Conservation (phyloP, 164 flowering plant genomes). For the Cinnamomum chago region DNA sequence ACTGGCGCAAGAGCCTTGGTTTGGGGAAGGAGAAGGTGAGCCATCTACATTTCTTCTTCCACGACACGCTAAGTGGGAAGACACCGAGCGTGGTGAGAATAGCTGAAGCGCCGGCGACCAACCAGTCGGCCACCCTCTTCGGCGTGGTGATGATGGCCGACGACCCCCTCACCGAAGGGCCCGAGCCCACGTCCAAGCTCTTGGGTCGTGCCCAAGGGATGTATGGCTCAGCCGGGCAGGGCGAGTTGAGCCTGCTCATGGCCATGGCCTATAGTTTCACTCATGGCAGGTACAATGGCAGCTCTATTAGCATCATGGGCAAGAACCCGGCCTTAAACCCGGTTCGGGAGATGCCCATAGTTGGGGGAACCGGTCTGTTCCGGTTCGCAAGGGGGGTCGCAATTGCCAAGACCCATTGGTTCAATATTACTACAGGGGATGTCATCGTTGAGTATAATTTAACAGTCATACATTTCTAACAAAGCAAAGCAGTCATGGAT, state of each 20-base stretch:
- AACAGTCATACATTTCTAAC: constrained; percentile 8
- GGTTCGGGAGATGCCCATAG: constrained; percentile 39
- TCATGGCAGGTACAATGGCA: constrained; percentile 24
- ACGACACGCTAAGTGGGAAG: constrained; percentile 3
- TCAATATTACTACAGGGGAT: constrained; percentile 27
- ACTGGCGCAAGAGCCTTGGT: too few relatives aligned
- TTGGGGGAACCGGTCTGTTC: constrained; percentile 43
- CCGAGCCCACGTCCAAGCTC: constrained; percentile 8
- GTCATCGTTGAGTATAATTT: constrained; percentile 32
- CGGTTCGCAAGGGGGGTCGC: constrained; percentile 40
- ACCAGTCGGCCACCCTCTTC: constrained; percentile 3
- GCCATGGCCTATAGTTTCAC: constrained; percentile 3
- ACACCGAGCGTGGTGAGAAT: constrained; percentile 2
- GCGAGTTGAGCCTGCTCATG: constrained; percentile 4
- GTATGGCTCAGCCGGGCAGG: constrained; percentile 2
- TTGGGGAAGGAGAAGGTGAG: constrained; percentile 7
- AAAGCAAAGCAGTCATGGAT: too few relatives aligned
- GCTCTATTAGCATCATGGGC: constrained; percentile 35
- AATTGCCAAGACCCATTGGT: constrained; percentile 25
- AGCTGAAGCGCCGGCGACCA: neutral
- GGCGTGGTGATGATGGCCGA: constrained; percentile 6
- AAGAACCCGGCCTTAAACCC: constrained; percentile 22
- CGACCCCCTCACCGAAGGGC: constrained; percentile 12
- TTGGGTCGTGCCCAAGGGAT: constrained; percentile 10
- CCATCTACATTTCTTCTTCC: constrained; percentile 13